phyloP scores from a whole-genome alignment of 2,329 filamentous ascomycete genomes.

The Rhynchosporium agropyri region DNA sequence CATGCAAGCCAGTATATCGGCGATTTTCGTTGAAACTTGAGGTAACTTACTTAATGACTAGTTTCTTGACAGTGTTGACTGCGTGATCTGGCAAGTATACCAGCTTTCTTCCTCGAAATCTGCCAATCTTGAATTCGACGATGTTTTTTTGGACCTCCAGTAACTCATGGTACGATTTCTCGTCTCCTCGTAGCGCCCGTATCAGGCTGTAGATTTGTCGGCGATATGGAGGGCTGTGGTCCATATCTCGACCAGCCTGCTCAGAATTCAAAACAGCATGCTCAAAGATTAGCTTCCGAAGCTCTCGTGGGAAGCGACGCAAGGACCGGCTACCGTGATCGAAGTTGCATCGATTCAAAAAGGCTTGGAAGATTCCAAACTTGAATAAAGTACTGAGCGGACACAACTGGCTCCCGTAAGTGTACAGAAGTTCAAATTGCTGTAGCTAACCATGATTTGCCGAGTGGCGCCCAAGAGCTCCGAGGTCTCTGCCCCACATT shows the following conservation, averaged over 20 bases:
- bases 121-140: no score
- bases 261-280: no score
- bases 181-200: background rate
- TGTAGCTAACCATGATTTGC: background rate
- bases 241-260: no score
- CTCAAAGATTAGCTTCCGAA: background rate
- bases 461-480: background rate
- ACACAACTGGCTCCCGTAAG: background rate
- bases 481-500: background rate
- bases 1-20: no score
- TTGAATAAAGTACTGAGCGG: background rate
- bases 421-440: background rate
- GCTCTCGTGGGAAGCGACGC: slow-evolving; percentile 10
- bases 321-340: background rate
- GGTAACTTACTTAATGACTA: no score
- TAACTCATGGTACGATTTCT: background rate
- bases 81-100: no score
- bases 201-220: background rate
- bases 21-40: no score
- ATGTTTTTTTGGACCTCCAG: background rate
- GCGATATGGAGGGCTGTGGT: no score
- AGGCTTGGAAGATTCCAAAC: background rate
- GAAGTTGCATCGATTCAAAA: no score
- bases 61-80: no score
- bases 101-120: no score